A percentile compares a stretch with the other conserved stretches of the same genome.
These are phyloP conservation scores for Graphilbum sp. DNA, from an alignment of 2,329 filamentous ascomycete species.

Conservation along the genomic window DNA sequence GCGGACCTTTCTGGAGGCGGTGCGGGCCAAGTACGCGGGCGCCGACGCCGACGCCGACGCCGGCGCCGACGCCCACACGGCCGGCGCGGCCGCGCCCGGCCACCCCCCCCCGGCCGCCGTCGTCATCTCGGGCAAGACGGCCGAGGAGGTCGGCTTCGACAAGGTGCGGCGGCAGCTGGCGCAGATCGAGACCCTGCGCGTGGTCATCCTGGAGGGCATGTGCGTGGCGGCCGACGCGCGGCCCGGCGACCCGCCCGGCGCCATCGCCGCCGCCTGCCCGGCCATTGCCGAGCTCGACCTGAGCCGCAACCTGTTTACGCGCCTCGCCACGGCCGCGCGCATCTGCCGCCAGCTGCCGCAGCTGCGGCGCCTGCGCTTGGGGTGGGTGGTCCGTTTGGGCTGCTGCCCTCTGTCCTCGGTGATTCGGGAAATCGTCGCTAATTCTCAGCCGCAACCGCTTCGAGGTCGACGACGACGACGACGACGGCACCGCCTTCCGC, in stretches of 20 bases:
- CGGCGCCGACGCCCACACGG: too few species aligned
- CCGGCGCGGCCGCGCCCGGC: conserved; percentile 15
- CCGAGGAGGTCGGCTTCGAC: conserved; percentile 88
- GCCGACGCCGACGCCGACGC: conserved; percentile 10
- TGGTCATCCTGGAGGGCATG: conserved; percentile 68
- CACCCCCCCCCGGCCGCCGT: too few species aligned
- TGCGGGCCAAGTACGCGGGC: conserved; percentile 66
- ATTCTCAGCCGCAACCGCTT: conserved; percentile 57
- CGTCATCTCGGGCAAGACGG: conserved; percentile 61
- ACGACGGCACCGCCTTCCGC: conserved; percentile 25
- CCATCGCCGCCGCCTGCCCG: conserved; percentile 37
- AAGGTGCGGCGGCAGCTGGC: conserved; percentile 74
- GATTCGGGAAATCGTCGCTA: too few species aligned
- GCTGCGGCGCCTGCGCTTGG: conserved; percentile 51
- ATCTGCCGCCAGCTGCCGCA: conserved; percentile 57
- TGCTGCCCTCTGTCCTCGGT: background rate
- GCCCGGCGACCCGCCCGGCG: conserved; percentile 16
- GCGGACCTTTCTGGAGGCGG: conserved; percentile 61
- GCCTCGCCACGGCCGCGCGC: conserved; percentile 46
- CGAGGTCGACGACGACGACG: conserved; percentile 16
- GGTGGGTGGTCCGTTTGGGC: conserved; percentile 31
- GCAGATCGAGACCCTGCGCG: conserved; percentile 57
- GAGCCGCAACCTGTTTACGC: conserved; percentile 65
- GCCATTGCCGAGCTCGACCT: conserved; percentile 67
- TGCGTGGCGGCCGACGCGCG: conserved; percentile 31